These are phyloP conservation scores for Clitopilus hobsonii DNA, from an alignment of 768 basidiomycete genomes.

Conservation along the genomic window DNA sequence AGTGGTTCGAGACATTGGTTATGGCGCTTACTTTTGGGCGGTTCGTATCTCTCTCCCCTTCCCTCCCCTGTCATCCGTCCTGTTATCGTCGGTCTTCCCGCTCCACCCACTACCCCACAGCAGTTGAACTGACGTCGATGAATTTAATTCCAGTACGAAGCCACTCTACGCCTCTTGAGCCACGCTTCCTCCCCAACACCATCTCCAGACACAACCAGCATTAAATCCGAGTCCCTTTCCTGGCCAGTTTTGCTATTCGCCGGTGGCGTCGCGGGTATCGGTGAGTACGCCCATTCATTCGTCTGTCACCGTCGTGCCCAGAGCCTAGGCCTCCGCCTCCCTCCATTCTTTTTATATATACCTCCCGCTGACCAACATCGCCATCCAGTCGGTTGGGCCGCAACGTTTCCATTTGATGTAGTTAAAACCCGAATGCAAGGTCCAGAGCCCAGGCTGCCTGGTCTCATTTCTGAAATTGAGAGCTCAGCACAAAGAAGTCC, in stretches of 20 bases:
- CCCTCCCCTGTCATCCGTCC: no score
- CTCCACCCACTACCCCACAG: not conserved
- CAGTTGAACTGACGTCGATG: not conserved
- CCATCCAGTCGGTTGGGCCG: constrained; percentile 63
- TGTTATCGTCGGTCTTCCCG: no score
- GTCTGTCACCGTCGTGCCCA: not conserved
- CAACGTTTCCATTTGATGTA: constrained; percentile 86
- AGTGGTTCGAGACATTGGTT: constrained; percentile 72
- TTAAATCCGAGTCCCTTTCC: constrained; percentile 17
- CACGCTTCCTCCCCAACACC: constrained; percentile 4
- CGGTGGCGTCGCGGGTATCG: constrained; percentile 71
- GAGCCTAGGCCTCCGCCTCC: not conserved
- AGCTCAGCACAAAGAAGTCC: not conserved
- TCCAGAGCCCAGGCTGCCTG: constrained; percentile 16
- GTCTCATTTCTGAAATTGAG: not conserved
- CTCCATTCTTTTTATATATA: no score
- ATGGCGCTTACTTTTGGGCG: constrained; percentile 81
- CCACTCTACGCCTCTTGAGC: constrained; percentile 46
- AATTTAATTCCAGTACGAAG: constrained; percentile 58
- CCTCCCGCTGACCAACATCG: no score
- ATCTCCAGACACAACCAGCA: constrained; percentile 17
- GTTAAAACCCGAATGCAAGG: constrained; percentile 88
- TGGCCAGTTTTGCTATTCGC: constrained; percentile 65
- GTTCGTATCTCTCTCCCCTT: constrained; percentile 46
- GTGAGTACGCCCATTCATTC: constrained; percentile 17